A percentile compares a stretch with the other conserved stretches of the same genome.
These are phyloP conservation scores for Erythrophleum fordii DNA, from an alignment of 306 rosid genomes.

Conservation along the genomic window DNA sequence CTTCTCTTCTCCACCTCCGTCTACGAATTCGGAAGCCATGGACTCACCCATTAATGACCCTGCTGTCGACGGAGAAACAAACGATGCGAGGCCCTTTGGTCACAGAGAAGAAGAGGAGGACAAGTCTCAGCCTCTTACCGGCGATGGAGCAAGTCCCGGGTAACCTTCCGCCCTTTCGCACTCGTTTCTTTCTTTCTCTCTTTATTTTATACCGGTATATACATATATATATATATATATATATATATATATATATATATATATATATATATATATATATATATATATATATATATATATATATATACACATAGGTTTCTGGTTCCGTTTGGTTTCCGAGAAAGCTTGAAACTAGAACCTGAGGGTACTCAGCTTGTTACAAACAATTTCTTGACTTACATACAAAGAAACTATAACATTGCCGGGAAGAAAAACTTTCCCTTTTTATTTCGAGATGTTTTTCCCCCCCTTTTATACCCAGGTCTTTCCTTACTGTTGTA, in stretches of 20 bases:
- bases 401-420: neutral
- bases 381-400: neutral
- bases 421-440: neutral
- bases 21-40: conserved; percentile 52
- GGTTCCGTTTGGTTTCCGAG: conserved; percentile 27
- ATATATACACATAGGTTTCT: neutral
- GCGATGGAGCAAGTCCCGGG: conserved; percentile 99
- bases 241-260: no score
- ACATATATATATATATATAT: no score
- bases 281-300: no score
- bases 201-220: no score
- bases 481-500: neutral
- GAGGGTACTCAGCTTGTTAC: neutral
- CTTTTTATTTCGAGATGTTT: neutral
- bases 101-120: conserved; percentile 70
- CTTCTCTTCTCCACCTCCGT: neutral
- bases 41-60: conserved; percentile 62
- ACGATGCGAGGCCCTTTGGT: conserved; percentile 52
- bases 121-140: conserved; percentile 75
- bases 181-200: neutral
- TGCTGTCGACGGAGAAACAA: conserved; percentile 52
- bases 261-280: no score
- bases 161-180: conserved; percentile 31
- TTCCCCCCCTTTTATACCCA: neutral
- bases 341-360: conserved; percentile 12